Percentiles rank a stretch among this genome's conserved stretches.
Evolutionary conservation across 2,329 filamentous ascomycete species (phyloP).

Genomic region (Harringtonia aguacate): DNA sequence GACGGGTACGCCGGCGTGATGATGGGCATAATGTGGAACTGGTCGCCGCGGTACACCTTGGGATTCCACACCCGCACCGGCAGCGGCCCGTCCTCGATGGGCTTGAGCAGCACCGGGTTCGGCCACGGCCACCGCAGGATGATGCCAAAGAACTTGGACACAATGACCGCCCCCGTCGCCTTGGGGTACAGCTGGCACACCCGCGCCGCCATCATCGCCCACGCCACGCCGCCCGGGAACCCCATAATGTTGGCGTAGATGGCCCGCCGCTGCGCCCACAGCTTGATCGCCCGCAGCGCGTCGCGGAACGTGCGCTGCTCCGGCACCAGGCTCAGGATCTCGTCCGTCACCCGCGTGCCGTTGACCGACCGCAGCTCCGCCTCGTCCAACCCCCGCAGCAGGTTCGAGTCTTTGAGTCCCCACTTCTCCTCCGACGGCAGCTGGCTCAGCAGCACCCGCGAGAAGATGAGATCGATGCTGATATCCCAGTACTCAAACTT

Average conservation of each 20-base stretch:
- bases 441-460: conserved; percentile 60
- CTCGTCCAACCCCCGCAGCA: conserved; percentile 79
- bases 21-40: conserved; percentile 89
- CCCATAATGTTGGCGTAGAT: conserved; percentile 96
- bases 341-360: conserved; percentile 86
- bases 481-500: conserved; percentile 88
- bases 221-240: conserved; percentile 92
- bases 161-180: conserved; percentile 77
- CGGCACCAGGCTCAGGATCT: conserved; percentile 81
- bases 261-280: conserved; percentile 87
- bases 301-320: conserved; percentile 83
- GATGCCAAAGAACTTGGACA: conserved; percentile 89
- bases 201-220: conserved; percentile 93
- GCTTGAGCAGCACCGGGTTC: conserved; percentile 80
- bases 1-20: conserved; percentile 96
- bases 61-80: conserved; percentile 92
- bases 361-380: conserved; percentile 82
- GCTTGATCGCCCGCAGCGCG: conserved; percentile 83
- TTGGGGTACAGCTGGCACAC: conserved; percentile 95
- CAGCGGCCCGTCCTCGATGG: conserved; percentile 71
- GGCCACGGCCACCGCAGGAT: conserved; percentile 92
- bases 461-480: conserved; percentile 90
- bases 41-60: conserved; percentile 72
- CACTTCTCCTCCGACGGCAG: conserved; percentile 58
- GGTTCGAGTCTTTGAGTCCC: conserved; percentile 69